A percentile compares a stretch with the other conserved stretches of the same genome.
Evolutionary conservation across 345 rosid genomes (phyloP).

Genomic region (thale cress (Arabidopsis thaliana)): DNA sequence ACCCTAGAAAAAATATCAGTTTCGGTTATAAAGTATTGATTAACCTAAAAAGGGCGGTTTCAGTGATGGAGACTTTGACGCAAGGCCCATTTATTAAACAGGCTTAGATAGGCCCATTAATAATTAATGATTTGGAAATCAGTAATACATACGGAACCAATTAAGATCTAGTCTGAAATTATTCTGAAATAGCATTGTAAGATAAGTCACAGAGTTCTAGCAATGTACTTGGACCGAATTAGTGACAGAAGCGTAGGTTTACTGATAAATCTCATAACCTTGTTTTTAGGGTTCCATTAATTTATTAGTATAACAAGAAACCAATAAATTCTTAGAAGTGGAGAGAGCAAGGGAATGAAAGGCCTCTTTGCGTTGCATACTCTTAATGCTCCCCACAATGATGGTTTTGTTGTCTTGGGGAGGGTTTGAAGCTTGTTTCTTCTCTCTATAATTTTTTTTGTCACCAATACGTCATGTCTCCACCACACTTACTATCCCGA

Average conservation of each 20-base stretch:
- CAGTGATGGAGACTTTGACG: neutral
- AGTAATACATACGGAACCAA: too few relatives aligned
- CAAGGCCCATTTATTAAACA: neutral
- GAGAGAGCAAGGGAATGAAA: too few relatives aligned
- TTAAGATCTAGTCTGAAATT: neutral
- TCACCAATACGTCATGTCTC: neutral
- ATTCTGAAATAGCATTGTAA: neutral
- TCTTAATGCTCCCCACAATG: neutral
- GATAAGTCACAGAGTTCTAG: neutral
- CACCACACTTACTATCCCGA: too few relatives aligned
- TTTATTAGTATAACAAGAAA: neutral
- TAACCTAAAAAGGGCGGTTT: conserved; percentile 19
- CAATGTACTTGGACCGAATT: neutral
- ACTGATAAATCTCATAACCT: too few relatives aligned
- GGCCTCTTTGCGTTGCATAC: neutral
- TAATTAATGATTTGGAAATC: neutral
- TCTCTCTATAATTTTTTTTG: neutral
- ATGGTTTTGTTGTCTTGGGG: neutral
- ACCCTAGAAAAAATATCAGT: neutral
- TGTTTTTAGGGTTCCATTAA: neutral
- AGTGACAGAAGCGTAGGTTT: neutral
- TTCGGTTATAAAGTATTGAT: conserved; percentile 17
- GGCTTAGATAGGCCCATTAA: neutral
- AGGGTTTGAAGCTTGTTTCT: too few relatives aligned
- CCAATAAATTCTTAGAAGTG: neutral